phyloP scores from a whole-genome alignment of 139 green algal genomes.

The Ulvella scutata region DNA sequence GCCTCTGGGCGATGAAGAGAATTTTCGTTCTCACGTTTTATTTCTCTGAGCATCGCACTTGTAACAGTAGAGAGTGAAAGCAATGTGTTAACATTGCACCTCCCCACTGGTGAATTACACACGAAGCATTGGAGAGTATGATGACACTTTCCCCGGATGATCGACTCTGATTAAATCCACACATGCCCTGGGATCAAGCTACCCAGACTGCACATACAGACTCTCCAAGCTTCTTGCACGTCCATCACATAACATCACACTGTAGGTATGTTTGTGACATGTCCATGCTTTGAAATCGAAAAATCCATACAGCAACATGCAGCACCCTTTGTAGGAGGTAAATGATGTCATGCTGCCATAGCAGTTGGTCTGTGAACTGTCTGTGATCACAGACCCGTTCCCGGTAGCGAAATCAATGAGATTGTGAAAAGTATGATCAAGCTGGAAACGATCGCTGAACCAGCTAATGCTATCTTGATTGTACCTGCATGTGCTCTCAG shows the following conservation, averaged over 20 bases:
- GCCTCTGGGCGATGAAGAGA: not conserved
- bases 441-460: not conserved
- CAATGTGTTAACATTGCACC: too few relatives aligned
- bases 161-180: constrained; percentile 2
- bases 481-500: not conserved
- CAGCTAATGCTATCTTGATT: not conserved
- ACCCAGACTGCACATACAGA: not conserved
- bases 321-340: too few relatives aligned
- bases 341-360: not conserved
- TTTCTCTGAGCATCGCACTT: too few relatives aligned
- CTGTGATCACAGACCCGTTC: not conserved
- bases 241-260: too few relatives aligned
- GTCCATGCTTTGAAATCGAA: too few relatives aligned
- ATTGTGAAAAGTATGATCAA: constrained; percentile 5
- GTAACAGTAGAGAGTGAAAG: too few relatives aligned
- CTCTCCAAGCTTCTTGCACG: too few relatives aligned
- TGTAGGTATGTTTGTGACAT: too few relatives aligned
- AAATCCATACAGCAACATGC: too few relatives aligned
- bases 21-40: constrained; percentile 1
- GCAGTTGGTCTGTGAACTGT: not conserved
- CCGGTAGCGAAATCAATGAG: not conserved
- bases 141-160: constrained; percentile 1
- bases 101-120: too few relatives aligned
- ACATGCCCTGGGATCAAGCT: not conserved
- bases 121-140: not conserved